A percentile compares a stretch with the other conserved stretches of the same genome.
Evolutionary conservation across 257 asterid genomes (phyloP).

Genomic region (Dorcoceras hygrometricum): DNA sequence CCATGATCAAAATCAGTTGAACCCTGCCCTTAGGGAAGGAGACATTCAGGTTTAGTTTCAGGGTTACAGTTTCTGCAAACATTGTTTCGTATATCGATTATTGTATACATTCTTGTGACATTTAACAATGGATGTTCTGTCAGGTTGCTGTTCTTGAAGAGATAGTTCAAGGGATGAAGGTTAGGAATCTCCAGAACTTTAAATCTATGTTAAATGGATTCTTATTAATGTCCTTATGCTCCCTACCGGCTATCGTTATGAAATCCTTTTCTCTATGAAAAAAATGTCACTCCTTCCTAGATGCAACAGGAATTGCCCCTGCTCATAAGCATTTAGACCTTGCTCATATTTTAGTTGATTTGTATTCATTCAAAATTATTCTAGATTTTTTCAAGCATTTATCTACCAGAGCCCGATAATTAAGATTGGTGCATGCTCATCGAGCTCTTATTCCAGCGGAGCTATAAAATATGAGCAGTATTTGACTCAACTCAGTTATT

Average conservation of each 20-base stretch:
- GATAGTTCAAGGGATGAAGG: slow-evolving; percentile 87
- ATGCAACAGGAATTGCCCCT: no score
- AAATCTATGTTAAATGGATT: neutral
- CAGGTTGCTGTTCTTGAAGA: slow-evolving; percentile 91
- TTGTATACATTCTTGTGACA: neutral
- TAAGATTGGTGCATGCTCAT: no score
- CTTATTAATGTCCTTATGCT: neutral
- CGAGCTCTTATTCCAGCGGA: no score
- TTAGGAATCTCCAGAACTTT: slow-evolving; percentile 25
- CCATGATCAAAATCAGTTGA: slow-evolving; percentile 49
- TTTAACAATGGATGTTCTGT: slow-evolving; percentile 15
- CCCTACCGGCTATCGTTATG: slow-evolving; percentile 5
- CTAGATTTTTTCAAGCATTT: no score
- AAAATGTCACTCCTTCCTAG: no score
- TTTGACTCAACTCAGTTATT: no score
- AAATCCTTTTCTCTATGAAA: no score
- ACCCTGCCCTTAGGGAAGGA: slow-evolving; percentile 66
- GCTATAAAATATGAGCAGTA: no score
- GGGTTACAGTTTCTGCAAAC: neutral
- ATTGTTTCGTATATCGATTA: slow-evolving; percentile 1
- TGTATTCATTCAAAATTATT: no score
- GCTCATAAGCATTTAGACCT: no score
- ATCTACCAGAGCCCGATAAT: no score
- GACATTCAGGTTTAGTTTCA: slow-evolving; percentile 59
- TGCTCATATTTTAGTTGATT: no score